These are phyloP conservation scores for Hyaloscypha bicolor DNA, from an alignment of 495 filamentous ascomycete species.

Conservation along the genomic window DNA sequence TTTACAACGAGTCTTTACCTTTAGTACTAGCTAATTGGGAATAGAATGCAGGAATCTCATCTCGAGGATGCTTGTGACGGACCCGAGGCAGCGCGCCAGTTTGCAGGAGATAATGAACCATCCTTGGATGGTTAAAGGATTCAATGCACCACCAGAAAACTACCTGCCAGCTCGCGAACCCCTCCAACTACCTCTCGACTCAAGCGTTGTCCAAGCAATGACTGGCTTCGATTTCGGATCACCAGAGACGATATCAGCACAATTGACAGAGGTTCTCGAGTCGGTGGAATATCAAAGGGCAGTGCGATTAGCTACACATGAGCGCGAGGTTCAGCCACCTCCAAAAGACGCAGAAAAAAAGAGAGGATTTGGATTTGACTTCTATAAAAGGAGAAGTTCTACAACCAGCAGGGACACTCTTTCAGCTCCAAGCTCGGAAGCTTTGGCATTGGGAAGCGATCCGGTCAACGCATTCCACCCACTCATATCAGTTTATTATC, in stretches of 20 bases:
- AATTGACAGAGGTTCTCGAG: constrained; percentile 81
- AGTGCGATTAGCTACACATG: constrained; percentile 59
- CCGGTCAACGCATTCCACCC: constrained; percentile 94
- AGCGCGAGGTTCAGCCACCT: constrained; percentile 63
- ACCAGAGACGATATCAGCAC: constrained; percentile 75
- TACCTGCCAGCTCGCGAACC: constrained; percentile 84
- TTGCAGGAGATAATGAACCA: constrained; percentile 94
- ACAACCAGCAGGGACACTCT: constrained; percentile 85
- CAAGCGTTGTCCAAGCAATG: constrained; percentile 86
- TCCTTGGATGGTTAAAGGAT: constrained; percentile 97
- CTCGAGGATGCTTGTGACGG: constrained; percentile 94
- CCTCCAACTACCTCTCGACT: constrained; percentile 80
- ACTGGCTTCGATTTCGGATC: constrained; percentile 97
- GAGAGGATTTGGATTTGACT: constrained; percentile 87
- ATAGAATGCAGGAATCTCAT: constrained; percentile 89
- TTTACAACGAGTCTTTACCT: not conserved
- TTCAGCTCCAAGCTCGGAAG: constrained; percentile 82
- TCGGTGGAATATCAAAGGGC: constrained; percentile 92
- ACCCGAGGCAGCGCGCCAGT: constrained; percentile 83
- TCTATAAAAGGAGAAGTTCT: constrained; percentile 94
- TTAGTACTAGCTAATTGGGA: not conserved
- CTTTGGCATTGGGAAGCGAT: constrained; percentile 78
- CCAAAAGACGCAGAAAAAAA: constrained; percentile 77
- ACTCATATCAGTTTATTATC: constrained; percentile 91
- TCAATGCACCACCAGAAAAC: constrained; percentile 83